Evolutionary conservation across 805 yeast genomes (phyloP), one percentile per base, ranked within the genome.

Genomic region (Priceomyces melissophilus): DNA sequence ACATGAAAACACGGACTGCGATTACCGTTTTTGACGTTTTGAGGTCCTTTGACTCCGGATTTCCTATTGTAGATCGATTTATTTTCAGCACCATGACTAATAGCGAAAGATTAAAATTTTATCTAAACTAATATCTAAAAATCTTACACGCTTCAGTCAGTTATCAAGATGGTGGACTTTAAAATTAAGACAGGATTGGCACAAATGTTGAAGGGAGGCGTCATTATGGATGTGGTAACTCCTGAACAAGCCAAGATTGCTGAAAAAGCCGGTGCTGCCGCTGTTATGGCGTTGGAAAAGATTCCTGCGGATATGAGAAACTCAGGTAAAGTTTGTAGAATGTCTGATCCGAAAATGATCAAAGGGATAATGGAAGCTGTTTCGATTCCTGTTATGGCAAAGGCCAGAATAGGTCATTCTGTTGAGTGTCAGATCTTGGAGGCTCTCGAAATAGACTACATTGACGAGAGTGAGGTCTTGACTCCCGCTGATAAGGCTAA

Each of bases 251-350:
- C 95, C 15, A 60, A 70, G 33, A 77, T 86, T 39, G 95, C 95
- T 16, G 91, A 86, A 61, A 71, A 67, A 40, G 91, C 95, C 3
- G 95, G 95, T 45, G 95, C 95, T 10, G 83, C 87, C 65, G 91
- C 95, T 10, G 95, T 86, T 15, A 86, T 86, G 95, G 95, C 95
- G 3, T 71, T 86, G 48, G 95, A 86, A 65, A 69, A 83, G 52
- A 87, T 86, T 43, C 95, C 95, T 9, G 88, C 93, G 6, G 93
- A 86, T 58, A 86, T 86, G 78, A 76, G 93, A 55, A 81, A 78
- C 47, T 78, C 83, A 39, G 91, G 91, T 38, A 84, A 84, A 42
- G 93, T 86, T 37, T 86, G 91, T 44, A 76, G 95, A 53, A 86
- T 86, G 95, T 79, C 87, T 14, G 95, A 86, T 58, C 95, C 95